A percentile compares a stretch with the other conserved stretches of the same genome.
phyloP scores from a whole-genome alignment of 2,329 filamentous ascomycete genomes.

The Cercospora sp. region DNA sequence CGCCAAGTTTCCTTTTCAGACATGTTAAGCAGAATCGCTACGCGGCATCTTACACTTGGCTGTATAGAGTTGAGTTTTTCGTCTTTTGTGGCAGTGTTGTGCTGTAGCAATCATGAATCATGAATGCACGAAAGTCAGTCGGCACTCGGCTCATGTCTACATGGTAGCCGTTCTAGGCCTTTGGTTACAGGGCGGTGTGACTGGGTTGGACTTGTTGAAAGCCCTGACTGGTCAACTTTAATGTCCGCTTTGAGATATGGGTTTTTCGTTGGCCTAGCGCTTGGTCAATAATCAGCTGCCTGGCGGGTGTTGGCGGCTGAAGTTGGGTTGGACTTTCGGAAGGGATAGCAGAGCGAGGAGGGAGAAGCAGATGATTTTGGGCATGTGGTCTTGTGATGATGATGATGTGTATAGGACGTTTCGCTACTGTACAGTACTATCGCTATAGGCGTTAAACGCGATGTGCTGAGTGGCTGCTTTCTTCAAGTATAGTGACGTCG shows the following conservation, averaged over 20 bases:
- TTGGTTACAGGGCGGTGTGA: neutral
- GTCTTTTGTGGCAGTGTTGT: neutral
- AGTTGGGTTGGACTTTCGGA: neutral
- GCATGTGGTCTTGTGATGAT: neutral
- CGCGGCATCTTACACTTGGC: neutral
- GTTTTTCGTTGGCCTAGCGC: neutral
- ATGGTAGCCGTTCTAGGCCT: neutral
- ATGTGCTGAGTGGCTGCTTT: neutral
- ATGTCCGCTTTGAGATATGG: neutral
- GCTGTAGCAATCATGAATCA: neutral
- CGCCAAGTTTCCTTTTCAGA: neutral
- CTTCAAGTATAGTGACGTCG: slow-evolving; percentile 3
- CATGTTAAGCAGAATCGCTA: neutral
- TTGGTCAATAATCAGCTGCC: neutral
- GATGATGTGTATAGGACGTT: neutral
- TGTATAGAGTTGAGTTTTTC: neutral
- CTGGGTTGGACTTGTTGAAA: neutral
- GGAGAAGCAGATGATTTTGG: neutral
- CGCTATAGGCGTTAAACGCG: neutral
- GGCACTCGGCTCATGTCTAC: neutral
- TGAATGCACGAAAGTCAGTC: neutral
- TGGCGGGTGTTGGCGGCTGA: neutral
- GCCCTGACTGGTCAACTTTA: neutral
- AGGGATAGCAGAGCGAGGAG: neutral
- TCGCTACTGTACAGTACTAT: neutral